Percentiles rank a stretch among this genome's conserved stretches.
phyloP scores from a whole-genome alignment of 805 yeast genomes.

The Wickerhamia fluorescens region DNA sequence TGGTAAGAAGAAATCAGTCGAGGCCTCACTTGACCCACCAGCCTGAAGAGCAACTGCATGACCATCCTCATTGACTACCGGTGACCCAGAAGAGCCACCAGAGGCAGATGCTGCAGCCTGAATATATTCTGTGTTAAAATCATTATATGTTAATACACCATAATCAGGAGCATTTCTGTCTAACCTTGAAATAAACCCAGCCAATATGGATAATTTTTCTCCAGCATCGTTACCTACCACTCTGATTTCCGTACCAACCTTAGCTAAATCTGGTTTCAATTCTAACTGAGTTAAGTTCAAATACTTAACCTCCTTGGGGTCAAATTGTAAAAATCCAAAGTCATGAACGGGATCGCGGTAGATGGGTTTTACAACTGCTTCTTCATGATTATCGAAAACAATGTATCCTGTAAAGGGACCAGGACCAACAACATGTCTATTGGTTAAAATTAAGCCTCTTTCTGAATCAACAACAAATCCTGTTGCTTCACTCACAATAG shows the following conservation, averaged over 20 bases:
- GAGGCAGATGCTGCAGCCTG: slow-evolving; percentile 96
- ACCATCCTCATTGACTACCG: slow-evolving; percentile 88
- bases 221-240: slow-evolving; percentile 97
- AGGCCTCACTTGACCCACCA: slow-evolving; percentile 86
- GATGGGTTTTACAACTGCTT: slow-evolving; percentile 75
- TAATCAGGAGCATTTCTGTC: slow-evolving; percentile 95
- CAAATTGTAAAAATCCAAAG: slow-evolving; percentile 80
- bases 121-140: slow-evolving; percentile 88
- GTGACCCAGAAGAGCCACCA: slow-evolving; percentile 94
- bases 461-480: slow-evolving; percentile 88
- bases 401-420: slow-evolving; percentile 92
- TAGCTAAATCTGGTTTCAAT: slow-evolving; percentile 74
- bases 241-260: slow-evolving; percentile 88
- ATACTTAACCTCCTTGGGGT: slow-evolving; percentile 65
- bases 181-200: slow-evolving; percentile 78
- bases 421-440: slow-evolving; percentile 92
- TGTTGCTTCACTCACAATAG: slow-evolving; percentile 84
- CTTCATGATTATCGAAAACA: slow-evolving; percentile 92
- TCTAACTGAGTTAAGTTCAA: slow-evolving; percentile 62
- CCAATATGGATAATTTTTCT: slow-evolving; percentile 79
- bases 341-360: slow-evolving; percentile 95
- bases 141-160: slow-evolving; percentile 81
- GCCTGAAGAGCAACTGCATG: slow-evolving; percentile 89
- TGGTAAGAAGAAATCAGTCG: slow-evolving; percentile 89
- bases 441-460: slow-evolving; percentile 79